A percentile compares a stretch with the other conserved stretches of the same genome.
These are phyloP conservation scores for Kalaharituber pfeilii DNA, from an alignment of 2,329 filamentous ascomycete genomes.

Conservation along the genomic window DNA sequence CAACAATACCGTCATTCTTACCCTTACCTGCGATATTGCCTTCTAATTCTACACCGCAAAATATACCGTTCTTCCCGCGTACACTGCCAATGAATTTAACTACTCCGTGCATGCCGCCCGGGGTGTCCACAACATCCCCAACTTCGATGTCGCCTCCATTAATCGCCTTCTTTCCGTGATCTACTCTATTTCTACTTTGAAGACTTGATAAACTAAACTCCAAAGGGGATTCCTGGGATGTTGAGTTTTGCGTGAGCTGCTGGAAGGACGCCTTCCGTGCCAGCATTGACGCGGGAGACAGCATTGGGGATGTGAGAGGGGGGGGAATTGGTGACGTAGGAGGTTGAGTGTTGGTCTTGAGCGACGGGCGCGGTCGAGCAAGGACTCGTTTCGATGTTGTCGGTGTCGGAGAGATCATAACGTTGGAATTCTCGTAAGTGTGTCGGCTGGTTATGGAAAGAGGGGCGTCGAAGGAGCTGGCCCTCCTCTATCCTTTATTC, in stretches of 20 bases:
- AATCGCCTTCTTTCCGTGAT: slow-evolving; percentile 29
- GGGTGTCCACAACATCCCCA: slow-evolving; percentile 77
- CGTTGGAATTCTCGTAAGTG: background rate
- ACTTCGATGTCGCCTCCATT: slow-evolving; percentile 42
- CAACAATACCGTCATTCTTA: slow-evolving; percentile 92
- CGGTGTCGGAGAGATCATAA: background rate
- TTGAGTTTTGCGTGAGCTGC: slow-evolving; percentile 45
- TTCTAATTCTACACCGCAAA: slow-evolving; percentile 81
- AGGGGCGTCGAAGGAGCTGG: too few species aligned
- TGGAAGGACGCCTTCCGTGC: slow-evolving; percentile 55
- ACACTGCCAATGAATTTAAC: slow-evolving; percentile 81
- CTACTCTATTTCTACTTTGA: slow-evolving; percentile 10
- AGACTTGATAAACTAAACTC: slow-evolving; percentile 36
- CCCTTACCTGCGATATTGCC: slow-evolving; percentile 63
- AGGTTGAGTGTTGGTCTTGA: background rate
- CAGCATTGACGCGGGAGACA: slow-evolving; percentile 25
- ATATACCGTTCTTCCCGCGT: slow-evolving; percentile 72
- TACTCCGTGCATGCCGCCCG: slow-evolving; percentile 77
- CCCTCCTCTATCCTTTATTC: background rate
- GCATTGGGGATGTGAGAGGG: background rate
- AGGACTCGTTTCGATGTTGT: background rate
- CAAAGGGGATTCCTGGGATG: slow-evolving; percentile 49
- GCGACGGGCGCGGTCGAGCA: background rate
- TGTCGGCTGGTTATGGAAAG: background rate
- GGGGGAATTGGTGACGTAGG: background rate